Base-by-base conservation (phyloP, 2,329 filamentous ascomycete genomes). In the Pyricularia pennisetigena region DNA sequence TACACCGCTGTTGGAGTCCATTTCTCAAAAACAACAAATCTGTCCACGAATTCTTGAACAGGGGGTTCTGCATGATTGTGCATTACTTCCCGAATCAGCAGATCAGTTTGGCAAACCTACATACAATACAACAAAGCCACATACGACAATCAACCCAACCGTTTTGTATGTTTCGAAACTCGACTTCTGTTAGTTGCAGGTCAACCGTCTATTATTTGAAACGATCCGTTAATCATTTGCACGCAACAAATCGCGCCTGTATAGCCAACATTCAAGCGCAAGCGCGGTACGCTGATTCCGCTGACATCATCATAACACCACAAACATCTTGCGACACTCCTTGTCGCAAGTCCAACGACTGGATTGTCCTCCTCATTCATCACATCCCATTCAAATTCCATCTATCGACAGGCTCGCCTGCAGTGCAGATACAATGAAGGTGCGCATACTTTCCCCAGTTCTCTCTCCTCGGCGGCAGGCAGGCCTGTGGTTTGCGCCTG, bases 381-480 rank as follows among this genome's bases (percentile, higher is more conserved):
- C 23, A 61, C n/a, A 61, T 16, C 8, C 26, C 57, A 61, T 24
- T 2, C 23, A 12, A 26, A 61, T 24, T 12, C 24, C 57, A 61
- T 61, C 24, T 26, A 61, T 24, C 57, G n/a, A 24, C 57, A 61
- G 41, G 57, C 23, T 61, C 57, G 57, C 23, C 57, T 26, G 57
- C 57, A 61, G 57, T 24, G 9, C 57, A 61, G 23, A 61, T 61
- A 61, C 23, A 61, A 76, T 76, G 74, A 76, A 76, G 72, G 74
- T 76, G 70, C 29, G 73, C 67, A 61, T 23, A n/a, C 63, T 61
- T 61, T 62, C 23, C 57, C 57, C 57, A 61, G 23, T 61, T 26
- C 14, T n/a, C 23, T 61, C 57, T 61, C 57, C 57, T 28, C 24
- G 57, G 57, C 28, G 23, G 9, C n/a, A 24, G 57, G 8, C 57